phyloP scores from a whole-genome alignment of 306 rosid species.

The Senna siamea region DNA sequence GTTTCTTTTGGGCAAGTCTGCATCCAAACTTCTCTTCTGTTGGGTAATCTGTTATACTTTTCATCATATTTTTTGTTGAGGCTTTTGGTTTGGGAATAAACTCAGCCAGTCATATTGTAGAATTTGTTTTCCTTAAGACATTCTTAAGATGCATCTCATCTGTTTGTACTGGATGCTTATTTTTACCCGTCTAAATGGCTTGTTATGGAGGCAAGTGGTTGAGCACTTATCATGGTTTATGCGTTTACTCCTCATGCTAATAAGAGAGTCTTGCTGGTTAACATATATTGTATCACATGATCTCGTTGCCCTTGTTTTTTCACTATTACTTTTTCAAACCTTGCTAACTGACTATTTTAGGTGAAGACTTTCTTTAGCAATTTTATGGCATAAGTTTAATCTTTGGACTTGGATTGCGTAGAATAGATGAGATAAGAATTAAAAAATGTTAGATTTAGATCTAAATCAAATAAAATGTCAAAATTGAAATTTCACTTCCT shows the following conservation, averaged over 20 bases:
- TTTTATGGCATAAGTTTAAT: neutral
- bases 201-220: slow-evolving; percentile 13
- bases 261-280: slow-evolving; percentile 21
- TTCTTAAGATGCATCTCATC: slow-evolving; percentile 17
- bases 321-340: neutral
- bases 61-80: slow-evolving; percentile 9
- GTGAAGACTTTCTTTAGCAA: neutral
- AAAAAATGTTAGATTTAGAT: too few relatives aligned
- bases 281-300: slow-evolving; percentile 7
- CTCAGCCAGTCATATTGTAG: slow-evolving; percentile 5
- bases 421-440: too few relatives aligned
- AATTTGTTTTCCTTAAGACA: slow-evolving; percentile 27
- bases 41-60: slow-evolving; percentile 64
- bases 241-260: slow-evolving; percentile 27
- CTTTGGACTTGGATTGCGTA: too few relatives aligned
- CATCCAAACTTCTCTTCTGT: slow-evolving; percentile 69
- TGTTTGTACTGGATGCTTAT: slow-evolving; percentile 24
- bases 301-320: neutral
- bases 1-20: slow-evolving; percentile 63
- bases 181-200: slow-evolving; percentile 20
- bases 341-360: neutral
- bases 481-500: too few relatives aligned
- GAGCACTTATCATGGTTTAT: slow-evolving; percentile 17
- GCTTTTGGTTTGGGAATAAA: slow-evolving; percentile 22
- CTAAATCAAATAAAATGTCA: too few relatives aligned